These are phyloP conservation scores for Saraca asoca DNA, from an alignment of 331 rosid species.

Conservation along the genomic window DNA sequence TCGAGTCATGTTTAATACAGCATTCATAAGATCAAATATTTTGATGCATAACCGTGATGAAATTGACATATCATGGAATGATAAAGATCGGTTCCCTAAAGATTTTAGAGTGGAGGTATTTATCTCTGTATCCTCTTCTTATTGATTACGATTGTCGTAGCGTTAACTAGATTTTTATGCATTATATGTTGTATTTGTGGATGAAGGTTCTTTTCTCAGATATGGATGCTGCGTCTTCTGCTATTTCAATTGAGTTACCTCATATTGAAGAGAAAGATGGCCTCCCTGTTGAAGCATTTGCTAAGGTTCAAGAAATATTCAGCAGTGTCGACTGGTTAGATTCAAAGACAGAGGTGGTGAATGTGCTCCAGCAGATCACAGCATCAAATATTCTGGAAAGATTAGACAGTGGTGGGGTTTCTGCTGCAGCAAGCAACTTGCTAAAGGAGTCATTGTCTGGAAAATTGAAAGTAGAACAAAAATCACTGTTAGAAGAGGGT, in stretches of 20 bases:
- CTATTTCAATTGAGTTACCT: conserved; percentile 67
- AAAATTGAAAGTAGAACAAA: conserved; percentile 33
- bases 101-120: conserved; percentile 94
- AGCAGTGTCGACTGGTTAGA: conserved; percentile 86
- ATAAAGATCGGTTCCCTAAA: conserved; percentile 76
- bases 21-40: conserved; percentile 93
- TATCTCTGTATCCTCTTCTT: conserved; percentile 23
- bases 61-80: conserved; percentile 78
- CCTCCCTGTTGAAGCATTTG: conserved; percentile 90
- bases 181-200: conserved; percentile 38
- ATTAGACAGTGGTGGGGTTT: conserved; percentile 43
- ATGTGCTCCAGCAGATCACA: conserved; percentile 65
- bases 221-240: conserved; percentile 75
- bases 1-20: conserved; percentile 93
- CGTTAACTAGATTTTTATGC: conserved; percentile 34
- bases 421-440: conserved; percentile 41
- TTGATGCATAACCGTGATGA: conserved; percentile 94
- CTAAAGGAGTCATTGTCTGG: conserved; percentile 44
- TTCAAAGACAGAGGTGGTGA: conserved; percentile 65
- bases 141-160: conserved; percentile 18
- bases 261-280: conserved; percentile 81
- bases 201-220: conserved; percentile 92
- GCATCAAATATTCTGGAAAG: conserved; percentile 55
- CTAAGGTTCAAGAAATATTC: conserved; percentile 87
- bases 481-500: conserved; percentile 27